These are phyloP conservation scores for Epicoccum sorghinum DNA, from an alignment of 2,329 filamentous ascomycete species.

Conservation along the genomic window DNA sequence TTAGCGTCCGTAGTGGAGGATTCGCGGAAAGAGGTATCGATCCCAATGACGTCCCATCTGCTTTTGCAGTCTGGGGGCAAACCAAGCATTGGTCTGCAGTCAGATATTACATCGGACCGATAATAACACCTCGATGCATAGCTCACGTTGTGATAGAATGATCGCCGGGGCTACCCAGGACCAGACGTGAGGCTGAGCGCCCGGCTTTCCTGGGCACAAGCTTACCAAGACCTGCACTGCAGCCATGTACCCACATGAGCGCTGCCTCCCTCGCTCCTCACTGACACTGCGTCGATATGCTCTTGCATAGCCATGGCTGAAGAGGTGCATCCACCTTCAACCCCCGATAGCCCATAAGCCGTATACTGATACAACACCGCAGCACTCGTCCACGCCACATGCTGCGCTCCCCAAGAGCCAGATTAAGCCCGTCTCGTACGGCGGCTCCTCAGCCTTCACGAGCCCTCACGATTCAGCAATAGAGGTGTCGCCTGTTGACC, in stretches of 20 bases:
- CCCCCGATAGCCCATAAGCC: background rate
- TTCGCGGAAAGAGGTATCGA: background rate
- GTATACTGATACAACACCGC: background rate
- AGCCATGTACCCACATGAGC: constrained; percentile 8
- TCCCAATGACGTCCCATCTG: background rate
- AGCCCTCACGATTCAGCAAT: constrained; percentile 21
- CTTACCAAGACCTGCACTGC: constrained; percentile 18
- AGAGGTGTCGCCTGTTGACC: constrained; percentile 14
- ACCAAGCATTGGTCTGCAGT: too few relatives aligned
- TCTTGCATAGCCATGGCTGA: constrained; percentile 20
- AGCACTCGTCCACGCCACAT: background rate
- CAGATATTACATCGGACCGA: too few relatives aligned
- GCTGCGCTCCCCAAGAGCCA: background rate
- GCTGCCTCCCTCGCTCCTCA: background rate
- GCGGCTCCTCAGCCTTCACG: constrained; percentile 6
- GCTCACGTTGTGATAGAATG: constrained; percentile 17
- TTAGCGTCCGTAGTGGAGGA: constrained; percentile 4
- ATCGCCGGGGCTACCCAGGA: constrained; percentile 6
- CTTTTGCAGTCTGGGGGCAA: background rate
- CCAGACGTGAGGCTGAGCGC: constrained; percentile 20
- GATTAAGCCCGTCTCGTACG: constrained; percentile 21
- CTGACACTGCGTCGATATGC: constrained; percentile 11
- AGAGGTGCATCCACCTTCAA: constrained; percentile 13
- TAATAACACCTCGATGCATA: background rate
- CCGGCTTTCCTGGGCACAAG: constrained; percentile 13